Evolutionary conservation across 2,329 filamentous ascomycete genomes (phyloP), one percentile per base, ranked within the genome.

Genomic region (Ascochyta clinopodiicola): DNA sequence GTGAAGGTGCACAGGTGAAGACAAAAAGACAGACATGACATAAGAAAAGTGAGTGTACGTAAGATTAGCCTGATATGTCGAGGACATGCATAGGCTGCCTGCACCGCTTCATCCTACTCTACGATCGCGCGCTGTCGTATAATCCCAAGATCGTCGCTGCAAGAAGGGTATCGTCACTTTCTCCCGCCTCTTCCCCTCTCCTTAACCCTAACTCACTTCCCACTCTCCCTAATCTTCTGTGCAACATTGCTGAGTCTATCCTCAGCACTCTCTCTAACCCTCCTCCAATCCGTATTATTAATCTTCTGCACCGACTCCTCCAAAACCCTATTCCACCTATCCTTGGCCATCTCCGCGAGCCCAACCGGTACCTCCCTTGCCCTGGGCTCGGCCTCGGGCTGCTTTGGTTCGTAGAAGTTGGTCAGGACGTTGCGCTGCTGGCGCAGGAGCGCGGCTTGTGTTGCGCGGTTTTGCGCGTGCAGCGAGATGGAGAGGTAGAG

Each of bases 291-390:
- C 17, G 73, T 75, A n/a, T 70, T 69, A 65, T 81, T 76, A 22
- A 79, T 60, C 51, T 68, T 76, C 67, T 71, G 66, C 48, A 82
- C 75, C 25, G 75, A 69, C 17, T 69, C 69, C 68, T 80, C 79
- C 6, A 82, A 60, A 53, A 79, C 76, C 24, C 75, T 64, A 58
- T 82, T 82, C 80, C 80, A 82, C 56, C 75, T 64, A 53, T 82
- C 80, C 64, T 82, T 82, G 17, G 78, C 78, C 50, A 76, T 79
- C 64, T 81, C 80, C 5, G 66, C 69, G 12, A 81, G 40, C 9
- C 80, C 78, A 3, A 75, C 75, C 1, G 70, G 71, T 0, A 75
- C 74, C 61, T 75, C 75, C 44, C 79, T 69, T 17, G 70, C 63
- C 36, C 70, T 59, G 3, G 77, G 76, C 40, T 76, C 74, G 1